Evolutionary conservation across 148 eudicot species (phyloP).

Genomic region (Heliamphora exappendiculata): DNA sequence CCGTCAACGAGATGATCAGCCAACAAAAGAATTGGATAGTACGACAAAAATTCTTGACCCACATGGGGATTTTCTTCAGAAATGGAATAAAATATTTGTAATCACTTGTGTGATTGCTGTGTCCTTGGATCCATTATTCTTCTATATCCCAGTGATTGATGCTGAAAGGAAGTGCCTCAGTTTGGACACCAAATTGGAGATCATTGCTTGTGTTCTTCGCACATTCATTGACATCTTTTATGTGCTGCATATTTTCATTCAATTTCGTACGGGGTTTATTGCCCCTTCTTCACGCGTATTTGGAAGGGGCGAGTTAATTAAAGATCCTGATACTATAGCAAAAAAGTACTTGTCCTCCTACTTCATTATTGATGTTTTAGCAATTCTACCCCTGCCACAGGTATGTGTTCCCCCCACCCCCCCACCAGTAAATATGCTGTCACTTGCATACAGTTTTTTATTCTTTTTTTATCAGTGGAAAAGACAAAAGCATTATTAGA

Average conservation of each 20-base stretch:
- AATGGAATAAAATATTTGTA: constrained; percentile 64
- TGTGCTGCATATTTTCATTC: constrained; percentile 50
- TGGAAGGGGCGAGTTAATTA: constrained; percentile 62
- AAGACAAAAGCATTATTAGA: too few relatives aligned
- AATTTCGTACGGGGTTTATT: constrained; percentile 62
- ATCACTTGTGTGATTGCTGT: constrained; percentile 48
- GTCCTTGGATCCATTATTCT: constrained; percentile 64
- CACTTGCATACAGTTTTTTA: background rate
- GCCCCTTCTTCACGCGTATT: constrained; percentile 59
- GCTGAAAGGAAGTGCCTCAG: constrained; percentile 31
- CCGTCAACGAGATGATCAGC: constrained; percentile 16
- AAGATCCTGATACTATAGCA: constrained; percentile 48
- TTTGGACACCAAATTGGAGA: constrained; percentile 39
- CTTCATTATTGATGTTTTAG: constrained; percentile 50
- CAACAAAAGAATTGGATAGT: constrained; percentile 17
- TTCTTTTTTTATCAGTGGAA: too few relatives aligned
- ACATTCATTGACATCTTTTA: constrained; percentile 56
- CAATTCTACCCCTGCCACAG: constrained; percentile 68
- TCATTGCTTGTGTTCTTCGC: constrained; percentile 49
- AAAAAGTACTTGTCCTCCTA: constrained; percentile 45
- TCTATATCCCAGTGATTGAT: constrained; percentile 54
- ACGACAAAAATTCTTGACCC: constrained; percentile 43
- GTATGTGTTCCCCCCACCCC: constrained; percentile 13
- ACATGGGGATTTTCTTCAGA: constrained; percentile 53
- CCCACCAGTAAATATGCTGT: background rate